A percentile compares a stretch with the other conserved stretches of the same genome.
Evolutionary conservation across 140 eudicot genomes (phyloP).

Genomic region (Flaveria floridana): DNA sequence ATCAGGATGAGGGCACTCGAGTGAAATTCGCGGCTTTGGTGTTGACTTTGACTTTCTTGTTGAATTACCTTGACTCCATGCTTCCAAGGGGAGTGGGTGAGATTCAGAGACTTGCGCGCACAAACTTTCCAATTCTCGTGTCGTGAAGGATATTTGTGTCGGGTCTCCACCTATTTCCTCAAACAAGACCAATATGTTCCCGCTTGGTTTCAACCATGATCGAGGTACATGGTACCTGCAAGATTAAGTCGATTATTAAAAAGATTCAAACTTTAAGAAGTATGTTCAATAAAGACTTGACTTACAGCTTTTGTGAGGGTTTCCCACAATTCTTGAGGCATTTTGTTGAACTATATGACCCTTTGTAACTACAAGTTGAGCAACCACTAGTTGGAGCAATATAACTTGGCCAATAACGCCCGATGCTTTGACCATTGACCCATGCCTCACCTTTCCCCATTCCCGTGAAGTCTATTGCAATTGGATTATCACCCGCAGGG

Average conservation of each 20-base stretch:
- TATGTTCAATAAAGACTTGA: conserved; percentile 14
- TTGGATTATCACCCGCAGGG: conserved; percentile 66
- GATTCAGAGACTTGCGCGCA: conserved; percentile 77
- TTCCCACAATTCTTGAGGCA: conserved; percentile 82
- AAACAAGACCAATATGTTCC: conserved; percentile 64
- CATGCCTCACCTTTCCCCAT: conserved; percentile 96
- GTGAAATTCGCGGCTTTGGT: conserved; percentile 48
- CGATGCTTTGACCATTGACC: conserved; percentile 93
- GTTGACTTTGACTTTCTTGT: conserved; percentile 45
- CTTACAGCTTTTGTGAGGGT: conserved; percentile 86
- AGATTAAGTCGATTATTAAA: conserved; percentile 3
- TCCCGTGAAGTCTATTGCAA: conserved; percentile 80
- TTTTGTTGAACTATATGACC: conserved; percentile 52
- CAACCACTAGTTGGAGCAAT: conserved; percentile 66
- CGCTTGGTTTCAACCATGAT: conserved; percentile 74
- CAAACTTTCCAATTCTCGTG: conserved; percentile 56
- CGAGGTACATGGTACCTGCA: conserved; percentile 91
- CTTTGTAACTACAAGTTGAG: conserved; percentile 72
- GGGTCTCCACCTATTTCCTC: conserved; percentile 97
- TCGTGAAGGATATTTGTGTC: conserved; percentile 56
- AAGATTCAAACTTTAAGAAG: background rate
- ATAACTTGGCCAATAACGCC: conserved; percentile 88
- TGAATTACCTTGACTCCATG: conserved; percentile 57
- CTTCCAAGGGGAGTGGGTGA: conserved; percentile 70
- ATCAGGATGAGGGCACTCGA: conserved; percentile 65